Conservation (phyloP, 2,329 filamentous ascomycete genomes). For the Dactylellina haptotyla region DNA sequence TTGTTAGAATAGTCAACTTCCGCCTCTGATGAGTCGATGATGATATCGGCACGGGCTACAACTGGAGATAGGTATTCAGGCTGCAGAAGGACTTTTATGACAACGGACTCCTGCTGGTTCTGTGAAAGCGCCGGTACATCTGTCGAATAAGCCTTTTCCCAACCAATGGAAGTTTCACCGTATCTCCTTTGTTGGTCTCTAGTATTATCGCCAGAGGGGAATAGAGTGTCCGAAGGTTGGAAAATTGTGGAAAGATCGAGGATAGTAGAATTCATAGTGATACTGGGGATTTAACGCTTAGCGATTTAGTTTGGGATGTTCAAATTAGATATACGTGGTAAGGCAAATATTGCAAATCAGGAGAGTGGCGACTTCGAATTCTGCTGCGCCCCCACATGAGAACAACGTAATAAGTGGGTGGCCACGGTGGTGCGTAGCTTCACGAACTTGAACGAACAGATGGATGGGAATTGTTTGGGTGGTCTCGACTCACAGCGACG, state of each 20-base stretch:
- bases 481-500: no score
- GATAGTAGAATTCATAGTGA: no score
- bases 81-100: conserved; percentile 40
- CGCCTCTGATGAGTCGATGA: conserved; percentile 1
- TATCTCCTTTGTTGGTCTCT: background rate
- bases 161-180: background rate
- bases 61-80: conserved; percentile 50
- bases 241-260: conserved; percentile 27
- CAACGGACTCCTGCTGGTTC: conserved; percentile 14
- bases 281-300: no score
- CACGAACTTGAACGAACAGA: no score
- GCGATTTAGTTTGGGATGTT: no score
- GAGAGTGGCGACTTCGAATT: no score
- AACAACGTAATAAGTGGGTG: no score
- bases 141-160: conserved; percentile 24
- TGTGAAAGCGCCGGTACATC: conserved; percentile 6
- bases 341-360: no score
- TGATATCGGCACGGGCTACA: conserved; percentile 37
- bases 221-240: conserved; percentile 2
- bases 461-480: no score
- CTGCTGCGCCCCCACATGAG: no score
- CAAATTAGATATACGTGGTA: no score
- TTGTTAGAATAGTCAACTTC: background rate
- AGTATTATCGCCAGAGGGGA: background rate
- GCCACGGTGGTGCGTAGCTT: no score